Conservation (phyloP, 352 stramenopile genomes). For the Globisporangium cylindrosporum region DNA sequence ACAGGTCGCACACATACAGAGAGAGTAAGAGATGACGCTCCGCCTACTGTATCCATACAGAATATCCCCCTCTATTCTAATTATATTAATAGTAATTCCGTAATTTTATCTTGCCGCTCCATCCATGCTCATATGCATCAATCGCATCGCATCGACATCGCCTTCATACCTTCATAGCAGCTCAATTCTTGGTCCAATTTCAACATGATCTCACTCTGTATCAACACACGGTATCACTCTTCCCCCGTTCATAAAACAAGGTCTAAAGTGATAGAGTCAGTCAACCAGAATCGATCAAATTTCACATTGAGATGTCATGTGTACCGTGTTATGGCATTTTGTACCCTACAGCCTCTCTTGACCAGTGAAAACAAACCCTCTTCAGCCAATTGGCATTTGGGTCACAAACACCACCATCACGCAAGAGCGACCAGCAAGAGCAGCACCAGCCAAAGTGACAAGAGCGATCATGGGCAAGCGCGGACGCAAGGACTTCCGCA, state of each 20-base stretch:
- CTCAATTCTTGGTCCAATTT: not conserved
- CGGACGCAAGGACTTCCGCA: constrained; percentile 34
- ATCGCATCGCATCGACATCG: not conserved
- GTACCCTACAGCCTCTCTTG: constrained; percentile 9
- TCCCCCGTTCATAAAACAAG: not conserved
- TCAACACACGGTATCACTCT: not conserved
- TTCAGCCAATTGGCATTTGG: constrained; percentile 17
- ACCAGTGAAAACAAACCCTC: constrained; percentile 19
- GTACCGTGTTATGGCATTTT: constrained; percentile 15
- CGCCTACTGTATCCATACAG: not conserved
- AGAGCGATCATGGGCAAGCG: constrained; percentile 43
- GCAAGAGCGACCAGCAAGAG: constrained; percentile 7
- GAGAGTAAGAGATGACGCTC: not conserved
- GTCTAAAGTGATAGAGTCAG: not conserved
- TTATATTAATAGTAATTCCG: constrained; percentile 18
- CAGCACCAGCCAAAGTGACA: constrained; percentile 1
- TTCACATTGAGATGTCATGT: not conserved
- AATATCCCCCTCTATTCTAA: constrained; percentile 14
- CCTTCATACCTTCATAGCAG: not conserved
- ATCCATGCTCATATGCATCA: not conserved
- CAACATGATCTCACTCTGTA: not conserved
- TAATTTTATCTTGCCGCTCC: not conserved
- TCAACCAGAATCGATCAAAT: not conserved
- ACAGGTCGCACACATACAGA: not conserved
- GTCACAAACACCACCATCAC: not conserved